Conservation (phyloP, 2,329 filamentous ascomycete species). For the Aspergillus spinulosporus region DNA sequence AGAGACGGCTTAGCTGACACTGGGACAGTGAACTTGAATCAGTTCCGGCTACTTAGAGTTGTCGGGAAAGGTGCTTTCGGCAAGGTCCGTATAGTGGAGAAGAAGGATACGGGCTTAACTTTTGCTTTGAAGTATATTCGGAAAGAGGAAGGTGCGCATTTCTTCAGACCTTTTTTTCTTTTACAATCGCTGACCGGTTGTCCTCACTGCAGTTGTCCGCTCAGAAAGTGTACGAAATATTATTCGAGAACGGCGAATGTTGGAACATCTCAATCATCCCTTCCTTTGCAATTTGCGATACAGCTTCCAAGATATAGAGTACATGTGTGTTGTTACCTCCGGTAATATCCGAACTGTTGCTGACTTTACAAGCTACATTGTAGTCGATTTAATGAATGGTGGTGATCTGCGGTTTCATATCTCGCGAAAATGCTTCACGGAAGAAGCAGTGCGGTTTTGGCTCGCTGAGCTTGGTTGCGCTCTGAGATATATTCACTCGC, state of each 20-base stretch:
- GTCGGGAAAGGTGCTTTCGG: constrained; percentile 98
- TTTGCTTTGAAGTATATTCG: constrained; percentile 98
- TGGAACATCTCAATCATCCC: constrained; percentile 95
- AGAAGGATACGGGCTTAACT: constrained; percentile 89
- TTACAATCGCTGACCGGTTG: constrained; percentile 21
- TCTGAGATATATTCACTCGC: constrained; percentile 78
- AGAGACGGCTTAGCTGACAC: constrained; percentile 20
- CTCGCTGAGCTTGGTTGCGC: constrained; percentile 92
- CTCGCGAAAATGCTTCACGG: constrained; percentile 94
- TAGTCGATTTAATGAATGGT: constrained; percentile 97
- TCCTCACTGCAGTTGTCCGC: constrained; percentile 70
- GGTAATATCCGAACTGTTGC: constrained; percentile 11
- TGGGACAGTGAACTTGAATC: constrained; percentile 82
- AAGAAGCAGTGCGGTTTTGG: constrained; percentile 96
- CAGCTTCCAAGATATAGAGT: constrained; percentile 98
- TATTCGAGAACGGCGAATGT: constrained; percentile 93
- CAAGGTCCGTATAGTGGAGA: constrained; percentile 97
- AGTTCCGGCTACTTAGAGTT: constrained; percentile 91
- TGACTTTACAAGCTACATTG: constrained; percentile 68
- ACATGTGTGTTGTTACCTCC: constrained; percentile 66
- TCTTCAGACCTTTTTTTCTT: constrained; percentile 10
- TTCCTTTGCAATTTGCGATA: constrained; percentile 98
- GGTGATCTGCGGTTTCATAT: constrained; percentile 97
- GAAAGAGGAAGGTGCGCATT: constrained; percentile 78
- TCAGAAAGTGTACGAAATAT: constrained; percentile 98